A percentile compares a stretch with the other conserved stretches of the same genome.
Evolutionary conservation across 2,329 filamentous ascomycete genomes (phyloP).

Genomic region (Tricladium varicosporioides): DNA sequence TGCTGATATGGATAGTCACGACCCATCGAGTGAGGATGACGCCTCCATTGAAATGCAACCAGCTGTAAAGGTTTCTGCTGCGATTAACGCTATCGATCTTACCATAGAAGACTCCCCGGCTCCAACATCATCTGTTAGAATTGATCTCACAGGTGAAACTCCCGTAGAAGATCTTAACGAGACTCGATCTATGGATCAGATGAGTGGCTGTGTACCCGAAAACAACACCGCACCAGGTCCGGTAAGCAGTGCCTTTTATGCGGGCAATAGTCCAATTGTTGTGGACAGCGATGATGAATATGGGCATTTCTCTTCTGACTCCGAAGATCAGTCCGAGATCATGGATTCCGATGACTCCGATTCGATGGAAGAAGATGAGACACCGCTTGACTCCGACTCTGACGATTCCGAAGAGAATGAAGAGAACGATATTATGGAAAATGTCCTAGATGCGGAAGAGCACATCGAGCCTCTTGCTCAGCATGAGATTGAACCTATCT

Average conservation of each 20-base stretch:
- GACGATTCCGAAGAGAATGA: constrained; percentile 12
- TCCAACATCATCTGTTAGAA: constrained; percentile 6
- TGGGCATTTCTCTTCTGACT: constrained; percentile 14
- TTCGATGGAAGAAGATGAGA: constrained; percentile 2
- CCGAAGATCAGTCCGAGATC: constrained; percentile 11
- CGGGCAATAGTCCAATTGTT: constrained; percentile 16
- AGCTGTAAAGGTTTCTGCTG: constrained; percentile 18
- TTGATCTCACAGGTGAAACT: constrained; percentile 20
- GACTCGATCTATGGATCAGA: constrained; percentile 4
- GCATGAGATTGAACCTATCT: not conserved
- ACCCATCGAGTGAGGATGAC: constrained; percentile 27
- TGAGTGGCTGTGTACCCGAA: constrained; percentile 12
- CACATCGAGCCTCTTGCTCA: not conserved
- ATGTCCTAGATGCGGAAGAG: not conserved
- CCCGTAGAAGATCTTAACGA: constrained; percentile 5
- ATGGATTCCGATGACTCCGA: constrained; percentile 4
- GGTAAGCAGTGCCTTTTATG: constrained; percentile 9
- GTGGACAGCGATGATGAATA: constrained; percentile 15
- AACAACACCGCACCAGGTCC: constrained; percentile 7
- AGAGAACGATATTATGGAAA: constrained; percentile 9
- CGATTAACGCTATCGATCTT: constrained; percentile 29
- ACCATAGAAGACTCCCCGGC: constrained; percentile 30
- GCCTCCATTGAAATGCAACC: constrained; percentile 25
- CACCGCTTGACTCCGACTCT: not conserved
- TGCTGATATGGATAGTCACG: constrained; percentile 20